Base-by-base conservation (phyloP, 2,329 filamentous ascomycete species). In the Hymenoscyphus repandus region DNA sequence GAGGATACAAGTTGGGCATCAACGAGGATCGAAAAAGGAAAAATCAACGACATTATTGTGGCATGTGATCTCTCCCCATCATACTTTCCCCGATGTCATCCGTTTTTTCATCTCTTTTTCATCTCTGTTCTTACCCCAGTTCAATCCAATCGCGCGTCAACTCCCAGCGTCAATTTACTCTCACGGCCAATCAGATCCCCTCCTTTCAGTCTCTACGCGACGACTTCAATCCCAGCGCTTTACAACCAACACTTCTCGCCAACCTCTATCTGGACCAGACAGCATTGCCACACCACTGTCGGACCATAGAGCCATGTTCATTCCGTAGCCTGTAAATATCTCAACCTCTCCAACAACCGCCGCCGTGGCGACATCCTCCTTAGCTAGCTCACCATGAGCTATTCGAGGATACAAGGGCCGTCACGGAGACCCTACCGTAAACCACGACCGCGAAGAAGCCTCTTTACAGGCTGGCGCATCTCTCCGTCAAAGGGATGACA, bases 371-470 rank as follows among this genome's bases (percentile, higher is more conserved):
- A 20, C 37, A 20, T 34, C 22, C 18, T 27, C 36, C 9, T 27
- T 10, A n/a, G 10, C 20, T 5, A n/a, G 32, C 13, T 17, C 38
- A 12, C 13, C 49, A 30, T 44, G 45, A 56, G 51, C 57, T 62
- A 65, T 66, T 64, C 62, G 61, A 58, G 58, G 61, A 53, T 53
- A 61, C 60, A 62, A 31, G 61, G 60, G 45, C 62, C 51, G 51
- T 55, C 49, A 46, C 27, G 47, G 50, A 48, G 56, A 56, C 54
- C 55, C 39, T 39, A 32, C 17, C 34, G 27, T 18, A 6, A 10
- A 15, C 9, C 31, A 31, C 31, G 9, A 18, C 22, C 36, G 22
- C 12, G n/a, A 33, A 15, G 11, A 13, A 45, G n/a, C 30, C 12
- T 36, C 42, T 45, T 45, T 27, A 34, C 31, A 34, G 42, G 31